Evolutionary conservation across 306 rosid species (phyloP).

Genomic region (Vigna reflexopilosa): DNA sequence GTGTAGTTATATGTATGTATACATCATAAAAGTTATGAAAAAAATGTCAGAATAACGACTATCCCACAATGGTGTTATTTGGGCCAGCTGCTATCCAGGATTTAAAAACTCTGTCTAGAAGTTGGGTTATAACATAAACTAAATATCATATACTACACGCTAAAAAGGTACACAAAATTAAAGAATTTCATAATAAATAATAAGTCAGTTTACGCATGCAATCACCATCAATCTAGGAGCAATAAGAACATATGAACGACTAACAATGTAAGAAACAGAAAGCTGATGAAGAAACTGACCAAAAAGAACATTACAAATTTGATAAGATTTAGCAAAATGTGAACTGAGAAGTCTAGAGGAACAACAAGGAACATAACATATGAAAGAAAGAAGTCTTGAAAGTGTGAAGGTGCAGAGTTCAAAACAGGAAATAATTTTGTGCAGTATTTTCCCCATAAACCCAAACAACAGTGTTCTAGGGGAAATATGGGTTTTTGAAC

Average conservation of each 20-base stretch:
- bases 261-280: not conserved
- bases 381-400: not conserved
- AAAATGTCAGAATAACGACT: no score
- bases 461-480: not conserved
- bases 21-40: no score
- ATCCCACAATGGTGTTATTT: not conserved
- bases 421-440: not conserved
- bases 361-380: not conserved
- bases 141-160: not conserved
- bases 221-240: not conserved
- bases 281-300: not conserved
- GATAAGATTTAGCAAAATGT: not conserved
- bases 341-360: slow-evolving; percentile 1
- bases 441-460: not conserved
- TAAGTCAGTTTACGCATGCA: not conserved
- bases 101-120: not conserved
- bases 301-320: not conserved
- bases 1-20: no score
- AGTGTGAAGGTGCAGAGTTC: not conserved
- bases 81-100: not conserved
- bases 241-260: not conserved
- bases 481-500: not conserved
- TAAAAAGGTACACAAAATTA: not conserved
- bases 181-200: not conserved
- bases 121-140: not conserved